A percentile compares a stretch with the other conserved stretches of the same genome.
phyloP scores from a whole-genome alignment of 495 filamentous ascomycete species.

The Hypoxylon rickii region DNA sequence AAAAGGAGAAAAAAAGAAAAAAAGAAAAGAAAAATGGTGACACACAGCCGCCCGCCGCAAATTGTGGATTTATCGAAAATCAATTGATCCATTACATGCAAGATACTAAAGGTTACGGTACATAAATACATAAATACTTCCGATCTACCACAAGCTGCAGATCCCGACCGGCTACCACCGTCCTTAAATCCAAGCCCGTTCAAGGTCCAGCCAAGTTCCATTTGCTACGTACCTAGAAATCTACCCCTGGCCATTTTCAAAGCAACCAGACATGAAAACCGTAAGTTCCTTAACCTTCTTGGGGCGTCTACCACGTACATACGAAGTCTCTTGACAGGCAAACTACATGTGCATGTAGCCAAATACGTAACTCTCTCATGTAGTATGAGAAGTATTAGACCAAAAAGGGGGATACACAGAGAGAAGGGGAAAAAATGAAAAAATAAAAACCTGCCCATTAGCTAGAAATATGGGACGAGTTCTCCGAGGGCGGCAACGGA shows the following conservation, averaged over 20 bases:
- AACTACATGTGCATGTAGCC: too few relatives aligned
- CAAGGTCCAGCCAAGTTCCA: slow-evolving; percentile 34
- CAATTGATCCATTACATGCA: too few relatives aligned
- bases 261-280: slow-evolving; percentile 9
- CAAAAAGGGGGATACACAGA: neutral
- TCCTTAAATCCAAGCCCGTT: slow-evolving; percentile 23
- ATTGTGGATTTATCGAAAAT: slow-evolving; percentile 11
- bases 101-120: too few relatives aligned
- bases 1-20: neutral
- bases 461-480: slow-evolving; percentile 34
- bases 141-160: slow-evolving; percentile 26
- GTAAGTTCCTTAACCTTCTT: slow-evolving; percentile 21
- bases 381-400: too few relatives aligned
- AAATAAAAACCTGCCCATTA: slow-evolving; percentile 27
- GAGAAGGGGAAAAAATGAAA: neutral
- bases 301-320: slow-evolving; percentile 2
- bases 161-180: slow-evolving; percentile 37
- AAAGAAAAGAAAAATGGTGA: neutral
- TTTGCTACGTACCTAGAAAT: neutral
- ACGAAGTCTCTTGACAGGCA: slow-evolving; percentile 27
- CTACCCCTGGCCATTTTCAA: slow-evolving; percentile 34
- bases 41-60: slow-evolving; percentile 11
- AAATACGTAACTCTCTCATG: slow-evolving; percentile 15
- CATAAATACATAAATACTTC: neutral
- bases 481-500: slow-evolving; percentile 23